phyloP scores from a whole-genome alignment of 805 yeast genomes.

The Candida maltosa region DNA sequence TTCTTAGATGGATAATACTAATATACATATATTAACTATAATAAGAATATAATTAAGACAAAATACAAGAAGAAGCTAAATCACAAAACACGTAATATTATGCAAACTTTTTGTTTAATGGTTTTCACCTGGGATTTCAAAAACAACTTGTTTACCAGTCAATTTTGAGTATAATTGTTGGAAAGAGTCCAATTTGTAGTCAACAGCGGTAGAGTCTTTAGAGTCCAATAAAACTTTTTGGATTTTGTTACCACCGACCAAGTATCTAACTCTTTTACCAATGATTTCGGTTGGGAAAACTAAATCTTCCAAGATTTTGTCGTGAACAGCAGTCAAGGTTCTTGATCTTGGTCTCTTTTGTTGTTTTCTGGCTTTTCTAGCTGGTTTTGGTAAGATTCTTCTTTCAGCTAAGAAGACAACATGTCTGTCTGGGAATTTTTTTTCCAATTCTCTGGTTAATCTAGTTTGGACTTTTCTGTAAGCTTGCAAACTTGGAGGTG shows the following conservation, averaged over 20 bases:
- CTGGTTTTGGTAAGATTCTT: slow-evolving; percentile 98
- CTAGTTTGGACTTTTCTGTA: slow-evolving; percentile 97
- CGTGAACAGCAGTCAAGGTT: slow-evolving; percentile 98
- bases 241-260: slow-evolving; percentile 97
- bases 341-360: slow-evolving; percentile 99
- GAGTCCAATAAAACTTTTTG: slow-evolving; percentile 97
- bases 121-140: slow-evolving; percentile 71
- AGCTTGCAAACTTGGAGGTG: slow-evolving; percentile 87
- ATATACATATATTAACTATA: slow-evolving; percentile 82
- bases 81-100: no score
- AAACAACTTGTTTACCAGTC: slow-evolving; percentile 99
- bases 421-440: slow-evolving; percentile 99
- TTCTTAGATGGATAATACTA: neutral
- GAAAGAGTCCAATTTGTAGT: slow-evolving; percentile 99
- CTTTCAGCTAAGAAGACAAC: slow-evolving; percentile 99
- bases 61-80: neutral
- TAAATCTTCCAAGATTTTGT: slow-evolving; percentile 96
- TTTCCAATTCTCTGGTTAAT: slow-evolving; percentile 98
- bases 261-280: slow-evolving; percentile 99
- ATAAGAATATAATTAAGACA: slow-evolving; percentile 45
- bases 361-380: slow-evolving; percentile 86
- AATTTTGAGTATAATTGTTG: slow-evolving; percentile 97
- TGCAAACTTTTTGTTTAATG: slow-evolving; percentile 33
- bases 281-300: slow-evolving; percentile 99
- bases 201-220: slow-evolving; percentile 94